phyloP scores from a whole-genome alignment of 1,139 yeast genomes.

The Nakaseomyces uthaithaninus region DNA sequence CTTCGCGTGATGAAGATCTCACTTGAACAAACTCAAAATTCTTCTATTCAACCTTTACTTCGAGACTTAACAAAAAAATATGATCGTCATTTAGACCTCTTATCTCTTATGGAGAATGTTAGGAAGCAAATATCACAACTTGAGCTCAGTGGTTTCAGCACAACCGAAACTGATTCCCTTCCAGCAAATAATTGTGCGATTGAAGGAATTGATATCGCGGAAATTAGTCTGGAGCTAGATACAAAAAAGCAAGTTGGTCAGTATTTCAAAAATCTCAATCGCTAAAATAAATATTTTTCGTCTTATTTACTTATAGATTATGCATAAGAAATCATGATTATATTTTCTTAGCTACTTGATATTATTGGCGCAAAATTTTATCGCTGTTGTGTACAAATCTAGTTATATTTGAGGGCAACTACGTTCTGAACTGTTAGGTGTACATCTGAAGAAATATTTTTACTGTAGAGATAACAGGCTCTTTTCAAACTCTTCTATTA shows the following conservation, averaged over 20 bases:
- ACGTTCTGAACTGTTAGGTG: too few relatives aligned
- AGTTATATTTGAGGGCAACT: too few relatives aligned
- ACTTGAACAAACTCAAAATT: background rate
- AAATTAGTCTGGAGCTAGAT: constrained; percentile 22
- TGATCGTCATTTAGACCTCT: constrained; percentile 13
- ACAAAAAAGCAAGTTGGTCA: constrained; percentile 25
- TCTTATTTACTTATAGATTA: too few relatives aligned
- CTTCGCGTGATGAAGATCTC: background rate
- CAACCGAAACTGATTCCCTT: background rate
- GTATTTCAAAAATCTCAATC: constrained; percentile 16
- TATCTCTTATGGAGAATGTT: constrained; percentile 18
- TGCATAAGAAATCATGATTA: too few relatives aligned
- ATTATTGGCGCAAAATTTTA: too few relatives aligned
- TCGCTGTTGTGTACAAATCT: too few relatives aligned
- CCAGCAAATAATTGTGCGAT: background rate
- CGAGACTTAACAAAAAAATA: constrained; percentile 14
- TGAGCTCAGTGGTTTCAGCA: constrained; percentile 7
- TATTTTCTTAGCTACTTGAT: too few relatives aligned
- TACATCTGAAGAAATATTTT: too few relatives aligned
- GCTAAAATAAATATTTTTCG: too few relatives aligned
- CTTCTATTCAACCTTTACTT: constrained; percentile 13
- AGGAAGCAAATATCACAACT: constrained; percentile 9
- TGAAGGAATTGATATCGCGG: constrained; percentile 17
- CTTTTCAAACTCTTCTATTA: constrained; percentile 45
- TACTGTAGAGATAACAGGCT: constrained; percentile 12